Evolutionary conservation across 345 rosid genomes (phyloP), one percentile per base, ranked within the genome.

Genomic region (Angophora floribunda): DNA sequence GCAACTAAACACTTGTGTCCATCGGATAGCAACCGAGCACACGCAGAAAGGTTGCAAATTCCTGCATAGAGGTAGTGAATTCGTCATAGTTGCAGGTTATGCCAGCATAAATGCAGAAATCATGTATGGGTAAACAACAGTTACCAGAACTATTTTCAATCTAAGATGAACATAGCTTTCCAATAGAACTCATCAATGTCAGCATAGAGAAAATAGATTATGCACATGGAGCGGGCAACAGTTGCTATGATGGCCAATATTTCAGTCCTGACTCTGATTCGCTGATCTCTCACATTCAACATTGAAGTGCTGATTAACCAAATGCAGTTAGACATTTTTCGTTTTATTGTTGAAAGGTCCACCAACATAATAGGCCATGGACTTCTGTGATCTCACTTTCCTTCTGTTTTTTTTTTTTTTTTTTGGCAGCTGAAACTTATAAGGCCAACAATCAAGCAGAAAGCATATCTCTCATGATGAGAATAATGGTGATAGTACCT

Each of bases 11-110:
- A 36, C 84, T 61, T 13, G 87, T 65, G 87, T 93, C 95, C 87
- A 88, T 91, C 61, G 96, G 94, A 89, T 95, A 95, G 91, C 95
- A 93, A 59, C 96, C 97, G 52, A 95, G 96, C 41, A 95, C 93
- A 3, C 95, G 93, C 88, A 95, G 95, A 90, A 94, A 95, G 50
- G 94, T 90, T 9, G 96, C 95, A 84, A 94, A 94, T 87, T 95
- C 95, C 96, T 94, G 94, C 91, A 67, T 9, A 28, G 45, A 86
- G 78, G 87, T 36, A 75, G 49, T 41, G 87, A 52, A 85, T 24
- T 52, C 30, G 4, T 32, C 28, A 36, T 49, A 19, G 51, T 88
- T 51, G 47, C 49, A 53, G 49, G 47, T 32, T 86, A 52, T 32
- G 51, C 65, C 59, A 30, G 17, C 65, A 44, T 21, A 86, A 52